These are phyloP conservation scores for Aspergillus affinis DNA, from an alignment of 495 filamentous ascomycete genomes.

Conservation along the genomic window DNA sequence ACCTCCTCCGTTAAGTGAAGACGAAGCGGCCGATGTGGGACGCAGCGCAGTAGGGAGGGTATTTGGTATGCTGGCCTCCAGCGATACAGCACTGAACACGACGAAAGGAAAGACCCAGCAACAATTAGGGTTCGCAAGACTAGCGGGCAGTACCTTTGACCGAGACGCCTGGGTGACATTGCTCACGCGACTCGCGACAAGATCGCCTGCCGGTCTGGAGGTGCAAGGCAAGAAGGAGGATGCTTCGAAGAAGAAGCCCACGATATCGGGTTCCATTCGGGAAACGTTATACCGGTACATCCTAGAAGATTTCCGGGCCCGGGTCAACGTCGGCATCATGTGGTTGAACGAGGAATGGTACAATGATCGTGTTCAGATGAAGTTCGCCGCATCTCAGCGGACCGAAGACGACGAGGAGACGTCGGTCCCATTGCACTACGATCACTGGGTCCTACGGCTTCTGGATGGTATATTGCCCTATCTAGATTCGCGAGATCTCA, in stretches of 20 bases:
- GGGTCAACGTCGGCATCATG: conserved; percentile 80
- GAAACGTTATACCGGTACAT: conserved; percentile 80
- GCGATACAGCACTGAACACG: conserved; percentile 62
- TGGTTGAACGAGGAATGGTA: conserved; percentile 99
- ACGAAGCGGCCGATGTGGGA: conserved; percentile 66
- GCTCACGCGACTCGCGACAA: conserved; percentile 80
- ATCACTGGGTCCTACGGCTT: conserved; percentile 73
- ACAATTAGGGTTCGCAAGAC: conserved; percentile 67
- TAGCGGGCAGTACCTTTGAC: conserved; percentile 84
- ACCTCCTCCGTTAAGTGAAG: conserved; percentile 68
- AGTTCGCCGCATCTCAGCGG: conserved; percentile 36
- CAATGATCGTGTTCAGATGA: conserved; percentile 71
- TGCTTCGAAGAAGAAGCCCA: conserved; percentile 25
- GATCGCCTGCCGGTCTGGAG: conserved; percentile 68
- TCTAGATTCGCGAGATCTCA: conserved; percentile 76
- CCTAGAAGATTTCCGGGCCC: conserved; percentile 82
- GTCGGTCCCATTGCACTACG: conserved; percentile 60
- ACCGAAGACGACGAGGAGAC: conserved; percentile 38
- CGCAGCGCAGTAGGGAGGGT: conserved; percentile 70
- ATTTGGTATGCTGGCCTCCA: conserved; percentile 69
- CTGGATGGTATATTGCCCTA: conserved; percentile 87
- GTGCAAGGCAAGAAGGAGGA: conserved; percentile 36
- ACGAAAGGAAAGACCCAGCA: conserved; percentile 40
- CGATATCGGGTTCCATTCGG: conserved; percentile 67
- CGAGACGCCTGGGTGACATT: conserved; percentile 89